Conservation (phyloP, 176 grass and related monocot species). For the maize (Zea mays) region Zm-B73-REFERENCE-NAM-5.0 NC_050100.1:222521001-222521500, state of each 20-base stretch:
- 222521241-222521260: conserved; percentile 9
- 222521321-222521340: conserved; percentile 75
- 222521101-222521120: conserved; percentile 70
- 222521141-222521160: conserved; percentile 76
- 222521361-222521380: conserved; percentile 63
- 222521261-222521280: conserved; percentile 14
- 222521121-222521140: conserved; percentile 61
- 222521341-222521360: conserved; percentile 66
- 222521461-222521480: conserved; percentile 80
- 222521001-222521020: not conserved
- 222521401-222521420: conserved; percentile 66
- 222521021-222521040: conserved; percentile 37
- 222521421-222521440: conserved; percentile 70
- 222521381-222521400: conserved; percentile 60
- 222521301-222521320: conserved; percentile 77
- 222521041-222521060: conserved; percentile 54
- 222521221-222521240: not conserved
- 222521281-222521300: conserved; percentile 65
- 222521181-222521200: conserved; percentile 83
- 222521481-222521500: conserved; percentile 3
- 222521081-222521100: conserved; percentile 48
- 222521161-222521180: conserved; percentile 80
- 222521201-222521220: conserved; percentile 65
- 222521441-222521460: conserved; percentile 84
- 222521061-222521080: conserved; percentile 53